Evolutionary conservation across 352 stramenopile genomes (phyloP), one percentile per base, ranked within the genome.

Genomic region (Pythium volutum): DNA sequence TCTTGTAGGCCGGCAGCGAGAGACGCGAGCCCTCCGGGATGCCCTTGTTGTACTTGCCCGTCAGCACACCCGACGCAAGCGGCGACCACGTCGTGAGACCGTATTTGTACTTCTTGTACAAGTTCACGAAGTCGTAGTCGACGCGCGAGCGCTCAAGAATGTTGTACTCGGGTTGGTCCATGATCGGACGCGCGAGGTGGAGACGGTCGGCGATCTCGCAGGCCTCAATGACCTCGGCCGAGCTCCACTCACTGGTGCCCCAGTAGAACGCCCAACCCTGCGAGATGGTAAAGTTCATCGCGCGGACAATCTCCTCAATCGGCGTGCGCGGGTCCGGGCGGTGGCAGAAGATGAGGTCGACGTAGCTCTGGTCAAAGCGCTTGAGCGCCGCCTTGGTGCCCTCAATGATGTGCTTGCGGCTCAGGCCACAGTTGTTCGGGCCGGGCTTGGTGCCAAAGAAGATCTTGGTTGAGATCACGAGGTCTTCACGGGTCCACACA

Each of bases 31-130:
- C 83, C 12, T 62, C 63, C 14, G 66, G 73, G 45, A 77, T 74
- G 5, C 69, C 76, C 16, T 67, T 69, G 78, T 68, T 76, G 72
- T 84, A 84, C 52, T 85, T 85, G 58, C 78, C 78, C 27, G 81
- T 87, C 31, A 91, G 60, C 12, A 90, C 61, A 5, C 80, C 82
- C 18, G 70, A 77, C 5, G 66, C 74, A 10, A 91, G 73, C 3
- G 79, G 77, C 23, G 45, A 51, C 45, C 45, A 51, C 23, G 45
- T 51, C 25, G 25, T 51, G 45, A 51, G 45, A 1, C 78, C 82
- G 29, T 89, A 75, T 29, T 72, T 73, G 58, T 84, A 89, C 51
- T 75, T 77, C 51, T 74, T 79, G 75, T 89, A 91, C 69, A 93
- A 60, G 45, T 88, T 80, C 10, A 68, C 64, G 12, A 71, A 79